Evolutionary conservation across 2,329 filamentous ascomycete species (phyloP).

Genomic region (Trichoderma breve): DNA sequence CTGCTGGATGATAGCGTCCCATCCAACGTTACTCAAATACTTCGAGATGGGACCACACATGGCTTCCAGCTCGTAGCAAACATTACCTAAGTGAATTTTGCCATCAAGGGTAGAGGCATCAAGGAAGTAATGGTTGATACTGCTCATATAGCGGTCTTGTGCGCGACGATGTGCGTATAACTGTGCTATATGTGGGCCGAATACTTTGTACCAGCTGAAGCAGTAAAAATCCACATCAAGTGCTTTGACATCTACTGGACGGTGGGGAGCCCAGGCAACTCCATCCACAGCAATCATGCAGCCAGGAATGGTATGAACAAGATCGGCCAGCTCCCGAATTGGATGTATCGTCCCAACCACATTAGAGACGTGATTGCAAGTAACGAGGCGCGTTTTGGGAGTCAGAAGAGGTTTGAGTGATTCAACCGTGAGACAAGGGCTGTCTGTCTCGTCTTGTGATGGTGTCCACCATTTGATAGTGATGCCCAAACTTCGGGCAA

Average conservation of each 20-base stretch:
- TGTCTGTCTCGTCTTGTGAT: neutral
- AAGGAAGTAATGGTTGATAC: neutral
- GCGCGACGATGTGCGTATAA: neutral
- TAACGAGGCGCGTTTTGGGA: neutral
- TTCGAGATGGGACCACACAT: neutral
- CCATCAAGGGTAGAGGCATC: neutral
- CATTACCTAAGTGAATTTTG: neutral
- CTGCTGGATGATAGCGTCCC: neutral
- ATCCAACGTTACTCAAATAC: neutral
- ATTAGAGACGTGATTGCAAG: neutral
- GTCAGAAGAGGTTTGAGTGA: neutral
- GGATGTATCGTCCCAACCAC: neutral
- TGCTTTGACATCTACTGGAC: slow-evolving; percentile 64
- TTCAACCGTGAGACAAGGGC: neutral
- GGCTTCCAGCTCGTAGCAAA: neutral
- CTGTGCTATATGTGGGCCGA: slow-evolving; percentile 64
- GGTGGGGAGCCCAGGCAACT: slow-evolving; percentile 73
- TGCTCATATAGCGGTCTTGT: neutral
- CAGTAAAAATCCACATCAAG: slow-evolving; percentile 72
- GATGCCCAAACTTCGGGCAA: neutral
- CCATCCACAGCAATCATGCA: slow-evolving; percentile 57
- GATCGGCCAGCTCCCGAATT: neutral
- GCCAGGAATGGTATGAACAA: neutral
- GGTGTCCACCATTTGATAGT: neutral
- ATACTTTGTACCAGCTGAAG: slow-evolving; percentile 84